Evolutionary conservation across 2,329 filamentous ascomycete genomes (phyloP).

Genomic region (Orbilia javanica): DNA sequence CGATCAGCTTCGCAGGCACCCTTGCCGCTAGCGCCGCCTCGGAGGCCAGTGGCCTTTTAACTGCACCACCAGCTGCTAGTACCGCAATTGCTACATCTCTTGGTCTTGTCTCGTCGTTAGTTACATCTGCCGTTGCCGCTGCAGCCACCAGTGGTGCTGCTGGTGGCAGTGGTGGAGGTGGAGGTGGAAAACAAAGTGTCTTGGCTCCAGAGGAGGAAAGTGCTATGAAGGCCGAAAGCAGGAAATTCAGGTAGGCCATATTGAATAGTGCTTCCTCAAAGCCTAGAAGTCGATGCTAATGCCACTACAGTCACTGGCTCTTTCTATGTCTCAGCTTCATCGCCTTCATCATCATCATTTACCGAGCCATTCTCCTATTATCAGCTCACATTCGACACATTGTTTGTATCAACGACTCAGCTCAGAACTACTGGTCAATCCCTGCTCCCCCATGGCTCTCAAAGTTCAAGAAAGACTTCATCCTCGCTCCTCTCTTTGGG

Average conservation of each 20-base stretch:
- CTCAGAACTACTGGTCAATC: constrained; percentile 46
- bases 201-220: constrained; percentile 33
- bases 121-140: constrained; percentile 27
- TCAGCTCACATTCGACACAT: constrained; percentile 50
- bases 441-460: constrained; percentile 39
- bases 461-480: constrained; percentile 74
- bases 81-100: constrained; percentile 17
- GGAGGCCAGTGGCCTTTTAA: constrained; percentile 27
- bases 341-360: constrained; percentile 33
- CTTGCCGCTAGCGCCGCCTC: constrained; percentile 24
- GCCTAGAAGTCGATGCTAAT: neutral
- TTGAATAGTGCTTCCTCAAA: neutral
- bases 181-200: neutral
- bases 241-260: constrained; percentile 44
- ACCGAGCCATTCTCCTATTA: constrained; percentile 27
- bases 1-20: constrained; percentile 48
- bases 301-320: constrained; percentile 39
- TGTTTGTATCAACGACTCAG: constrained; percentile 52
- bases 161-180: constrained; percentile 12
- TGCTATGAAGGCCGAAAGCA: constrained; percentile 53
- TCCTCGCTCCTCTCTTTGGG: constrained; percentile 78
- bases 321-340: constrained; percentile 35
- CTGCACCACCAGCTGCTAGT: constrained; percentile 23
- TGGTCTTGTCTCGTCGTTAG: constrained; percentile 27
- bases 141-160: constrained; percentile 11